Conservation (phyloP, 805 yeast species). For the Ogataea kodamae region DNA sequence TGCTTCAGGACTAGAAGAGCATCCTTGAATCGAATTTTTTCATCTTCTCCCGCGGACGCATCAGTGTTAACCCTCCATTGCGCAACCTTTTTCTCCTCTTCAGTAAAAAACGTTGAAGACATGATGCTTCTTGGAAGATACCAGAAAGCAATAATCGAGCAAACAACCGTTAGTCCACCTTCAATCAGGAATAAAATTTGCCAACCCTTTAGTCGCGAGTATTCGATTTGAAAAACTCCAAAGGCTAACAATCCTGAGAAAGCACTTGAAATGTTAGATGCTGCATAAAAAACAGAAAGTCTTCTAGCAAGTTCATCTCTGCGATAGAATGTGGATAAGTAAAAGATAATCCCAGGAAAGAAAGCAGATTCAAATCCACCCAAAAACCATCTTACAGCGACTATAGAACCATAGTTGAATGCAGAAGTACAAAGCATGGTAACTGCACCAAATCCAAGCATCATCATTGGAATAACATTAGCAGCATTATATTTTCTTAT, state of each 20-base stretch:
- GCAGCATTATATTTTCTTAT: slow-evolving; percentile 40
- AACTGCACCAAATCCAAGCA: slow-evolving; percentile 41
- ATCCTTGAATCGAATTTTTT: slow-evolving; percentile 36
- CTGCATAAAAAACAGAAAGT: slow-evolving; percentile 34
- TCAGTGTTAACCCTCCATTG: slow-evolving; percentile 41
- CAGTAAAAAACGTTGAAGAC: slow-evolving; percentile 36
- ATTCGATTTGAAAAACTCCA: slow-evolving; percentile 37
- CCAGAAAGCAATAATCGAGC: slow-evolving; percentile 30
- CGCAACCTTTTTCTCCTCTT: slow-evolving; percentile 40
- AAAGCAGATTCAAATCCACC: slow-evolving; percentile 36
- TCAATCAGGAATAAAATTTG: slow-evolving; percentile 44
- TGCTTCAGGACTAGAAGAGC: slow-evolving; percentile 43
- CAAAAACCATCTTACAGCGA: slow-evolving; percentile 33
- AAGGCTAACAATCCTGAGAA: slow-evolving; percentile 35
- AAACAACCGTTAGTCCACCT: slow-evolving; percentile 35
- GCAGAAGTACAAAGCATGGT: slow-evolving; percentile 37
- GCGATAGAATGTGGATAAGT: slow-evolving; percentile 34
- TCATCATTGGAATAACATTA: slow-evolving; percentile 39
- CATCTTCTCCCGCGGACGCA: slow-evolving; percentile 37
- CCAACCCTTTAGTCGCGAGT: slow-evolving; percentile 41
- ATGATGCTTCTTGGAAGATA: slow-evolving; percentile 39
- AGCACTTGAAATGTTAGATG: slow-evolving; percentile 31
- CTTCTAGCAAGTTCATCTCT: slow-evolving; percentile 35
- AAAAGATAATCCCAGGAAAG: slow-evolving; percentile 36
- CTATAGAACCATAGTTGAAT: slow-evolving; percentile 34